Evolutionary conservation across 768 basidiomycete species (phyloP).

Genomic region (Suillus fuscotomentosus): DNA sequence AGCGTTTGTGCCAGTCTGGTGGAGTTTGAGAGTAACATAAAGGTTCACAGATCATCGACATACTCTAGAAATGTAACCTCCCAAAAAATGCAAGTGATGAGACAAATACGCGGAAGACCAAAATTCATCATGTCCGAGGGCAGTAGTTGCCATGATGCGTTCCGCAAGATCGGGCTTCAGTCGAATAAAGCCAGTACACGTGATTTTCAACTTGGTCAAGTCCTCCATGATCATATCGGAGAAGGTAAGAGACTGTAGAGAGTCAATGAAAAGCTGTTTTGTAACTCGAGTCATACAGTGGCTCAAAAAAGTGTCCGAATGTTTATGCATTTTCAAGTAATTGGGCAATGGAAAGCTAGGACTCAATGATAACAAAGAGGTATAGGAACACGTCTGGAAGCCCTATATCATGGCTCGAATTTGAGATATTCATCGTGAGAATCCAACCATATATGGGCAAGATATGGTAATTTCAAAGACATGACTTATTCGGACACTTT

Average conservation of each 20-base stretch:
- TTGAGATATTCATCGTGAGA: too few relatives aligned
- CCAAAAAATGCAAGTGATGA: neutral
- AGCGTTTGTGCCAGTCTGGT: neutral
- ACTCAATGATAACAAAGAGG: too few relatives aligned
- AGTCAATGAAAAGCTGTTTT: neutral
- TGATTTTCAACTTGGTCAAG: neutral
- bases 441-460: too few relatives aligned
- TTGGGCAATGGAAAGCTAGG: too few relatives aligned
- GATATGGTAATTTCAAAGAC: too few relatives aligned
- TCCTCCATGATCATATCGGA: neutral
- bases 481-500: too few relatives aligned
- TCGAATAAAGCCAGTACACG: neutral
- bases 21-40: neutral
- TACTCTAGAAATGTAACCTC: neutral
- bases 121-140: neutral
- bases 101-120: neutral
- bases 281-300: neutral
- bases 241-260: neutral
- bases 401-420: too few relatives aligned
- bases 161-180: neutral
- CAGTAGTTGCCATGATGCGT: neutral
- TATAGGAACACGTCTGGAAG: too few relatives aligned
- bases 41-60: neutral
- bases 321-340: too few relatives aligned
- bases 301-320: too few relatives aligned